A percentile compares a stretch with the other conserved stretches of the same genome.
Conservation (phyloP, 495 filamentous ascomycete genomes). For the Lophium mytilinum region DNA sequence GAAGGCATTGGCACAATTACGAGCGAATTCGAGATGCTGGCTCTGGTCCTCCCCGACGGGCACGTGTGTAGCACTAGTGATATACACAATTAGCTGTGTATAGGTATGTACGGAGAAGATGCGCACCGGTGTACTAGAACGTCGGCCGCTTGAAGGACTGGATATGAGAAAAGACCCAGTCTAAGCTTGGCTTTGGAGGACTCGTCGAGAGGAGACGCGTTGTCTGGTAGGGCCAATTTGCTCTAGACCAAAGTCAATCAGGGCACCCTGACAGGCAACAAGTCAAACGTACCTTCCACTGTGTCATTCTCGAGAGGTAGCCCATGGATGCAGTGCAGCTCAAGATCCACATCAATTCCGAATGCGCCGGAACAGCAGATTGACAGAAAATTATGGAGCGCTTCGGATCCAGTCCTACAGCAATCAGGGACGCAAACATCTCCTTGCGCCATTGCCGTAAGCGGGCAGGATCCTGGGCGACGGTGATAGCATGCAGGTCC, state of each 20-base stretch:
- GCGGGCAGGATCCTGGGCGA: conserved; percentile 51
- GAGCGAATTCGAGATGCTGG: conserved; percentile 88
- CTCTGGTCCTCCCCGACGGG: conserved; percentile 89
- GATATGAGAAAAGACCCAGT: conserved; percentile 92
- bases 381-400: conserved; percentile 80
- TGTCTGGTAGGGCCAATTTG: conserved; percentile 55
- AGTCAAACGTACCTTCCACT: conserved; percentile 69
- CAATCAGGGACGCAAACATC: conserved; percentile 70
- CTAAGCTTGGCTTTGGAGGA: conserved; percentile 54
- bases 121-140: conserved; percentile 72
- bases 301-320: conserved; percentile 88
- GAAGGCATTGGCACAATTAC: conserved; percentile 76
- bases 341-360: conserved; percentile 93
- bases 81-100: background rate
- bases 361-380: conserved; percentile 64
- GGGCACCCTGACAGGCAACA: background rate
- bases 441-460: conserved; percentile 60
- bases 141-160: conserved; percentile 91
- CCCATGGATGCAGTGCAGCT: conserved; percentile 84
- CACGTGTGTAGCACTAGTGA: conserved; percentile 72
- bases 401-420: conserved; percentile 71
- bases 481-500: conserved; percentile 86
- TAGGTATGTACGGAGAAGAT: background rate
- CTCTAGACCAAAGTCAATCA: conserved; percentile 41
- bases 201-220: conserved; percentile 45